These are phyloP conservation scores for Pseudocercospora cruenta DNA, from an alignment of 2,329 filamentous ascomycete genomes.

Conservation along the genomic window DNA sequence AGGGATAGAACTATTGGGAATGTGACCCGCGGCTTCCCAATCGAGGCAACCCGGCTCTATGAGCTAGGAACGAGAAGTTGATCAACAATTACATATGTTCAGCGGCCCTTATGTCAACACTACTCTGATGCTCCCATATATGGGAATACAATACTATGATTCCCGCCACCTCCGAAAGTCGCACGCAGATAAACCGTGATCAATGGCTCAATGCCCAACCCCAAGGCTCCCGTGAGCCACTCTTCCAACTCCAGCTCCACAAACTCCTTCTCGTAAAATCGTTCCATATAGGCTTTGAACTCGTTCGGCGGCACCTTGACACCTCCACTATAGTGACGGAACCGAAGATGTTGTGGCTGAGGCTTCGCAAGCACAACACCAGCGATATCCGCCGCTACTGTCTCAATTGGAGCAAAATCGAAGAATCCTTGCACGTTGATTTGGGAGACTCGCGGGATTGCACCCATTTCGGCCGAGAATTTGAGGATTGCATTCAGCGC, in stretches of 20 bases:
- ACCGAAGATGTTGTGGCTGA: conserved; percentile 10
- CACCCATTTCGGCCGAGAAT: conserved; percentile 18
- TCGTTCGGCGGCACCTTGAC: conserved; percentile 17
- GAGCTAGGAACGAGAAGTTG: no score
- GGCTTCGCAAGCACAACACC: background rate
- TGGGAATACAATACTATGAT: conserved; percentile 19
- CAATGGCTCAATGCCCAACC: conserved; percentile 23
- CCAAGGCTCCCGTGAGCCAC: conserved; percentile 20
- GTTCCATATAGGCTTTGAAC: conserved; percentile 17
- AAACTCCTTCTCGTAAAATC: conserved; percentile 14
- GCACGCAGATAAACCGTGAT: conserved; percentile 24
- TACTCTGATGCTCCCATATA: conserved; percentile 19
- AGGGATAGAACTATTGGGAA: background rate
- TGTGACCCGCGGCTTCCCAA: background rate
- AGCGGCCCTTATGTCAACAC: background rate
- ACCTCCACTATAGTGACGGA: conserved; percentile 24
- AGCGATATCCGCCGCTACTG: conserved; percentile 15
- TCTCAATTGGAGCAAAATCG: conserved; percentile 21
- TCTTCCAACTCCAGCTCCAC: conserved; percentile 22
- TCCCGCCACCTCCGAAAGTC: conserved; percentile 4
- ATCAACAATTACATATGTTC: no score
- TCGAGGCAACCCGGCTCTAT: background rate
- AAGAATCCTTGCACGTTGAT: conserved; percentile 19
- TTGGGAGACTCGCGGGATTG: conserved; percentile 18
- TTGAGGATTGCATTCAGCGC: conserved; percentile 23